A percentile compares a stretch with the other conserved stretches of the same genome.
phyloP scores from a whole-genome alignment of 345 rosid genomes.

The Eucalyptus guilfoylei region DNA sequence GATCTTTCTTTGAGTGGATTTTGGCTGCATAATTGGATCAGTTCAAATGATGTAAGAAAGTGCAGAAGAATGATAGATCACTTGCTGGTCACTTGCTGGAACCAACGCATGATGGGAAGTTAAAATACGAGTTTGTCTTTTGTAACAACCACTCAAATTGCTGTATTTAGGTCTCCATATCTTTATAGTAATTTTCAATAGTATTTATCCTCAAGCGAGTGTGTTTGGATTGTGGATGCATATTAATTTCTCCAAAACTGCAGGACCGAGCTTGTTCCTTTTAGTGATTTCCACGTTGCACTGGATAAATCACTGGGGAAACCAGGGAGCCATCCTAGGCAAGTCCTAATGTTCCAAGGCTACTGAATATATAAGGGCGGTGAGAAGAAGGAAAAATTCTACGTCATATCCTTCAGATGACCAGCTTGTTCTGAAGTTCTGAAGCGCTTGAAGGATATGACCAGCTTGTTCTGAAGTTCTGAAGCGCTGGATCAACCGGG shows the following conservation, averaged over 20 bases:
- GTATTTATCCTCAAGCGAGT: neutral
- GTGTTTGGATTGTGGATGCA: neutral
- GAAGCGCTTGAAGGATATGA: neutral
- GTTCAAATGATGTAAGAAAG: too few species aligned
- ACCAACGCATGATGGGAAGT: too few species aligned
- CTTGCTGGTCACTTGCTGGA: too few species aligned
- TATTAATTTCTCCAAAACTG: neutral
- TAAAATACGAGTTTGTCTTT: conserved; percentile 55
- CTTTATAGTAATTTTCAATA: too few species aligned
- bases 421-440: neutral
- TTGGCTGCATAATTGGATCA: too few species aligned
- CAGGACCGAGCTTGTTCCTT: conserved; percentile 69
- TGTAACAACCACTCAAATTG: neutral
- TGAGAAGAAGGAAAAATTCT: neutral
- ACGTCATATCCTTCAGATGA: too few species aligned
- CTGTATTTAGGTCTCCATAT: too few species aligned
- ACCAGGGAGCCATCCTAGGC: conserved; percentile 73
- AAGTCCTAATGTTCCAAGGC: conserved; percentile 26
- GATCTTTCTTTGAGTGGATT: neutral
- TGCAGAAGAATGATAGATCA: too few species aligned
- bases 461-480: neutral
- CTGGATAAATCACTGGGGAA: conserved; percentile 72
- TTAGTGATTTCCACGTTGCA: conserved; percentile 46
- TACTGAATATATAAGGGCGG: too few species aligned
- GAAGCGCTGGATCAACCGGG: neutral